Percentiles rank a stretch among this genome's conserved stretches.
phyloP scores from a whole-genome alignment of 768 basidiomycete species.

The Amanita pseudoporphyria region DNA sequence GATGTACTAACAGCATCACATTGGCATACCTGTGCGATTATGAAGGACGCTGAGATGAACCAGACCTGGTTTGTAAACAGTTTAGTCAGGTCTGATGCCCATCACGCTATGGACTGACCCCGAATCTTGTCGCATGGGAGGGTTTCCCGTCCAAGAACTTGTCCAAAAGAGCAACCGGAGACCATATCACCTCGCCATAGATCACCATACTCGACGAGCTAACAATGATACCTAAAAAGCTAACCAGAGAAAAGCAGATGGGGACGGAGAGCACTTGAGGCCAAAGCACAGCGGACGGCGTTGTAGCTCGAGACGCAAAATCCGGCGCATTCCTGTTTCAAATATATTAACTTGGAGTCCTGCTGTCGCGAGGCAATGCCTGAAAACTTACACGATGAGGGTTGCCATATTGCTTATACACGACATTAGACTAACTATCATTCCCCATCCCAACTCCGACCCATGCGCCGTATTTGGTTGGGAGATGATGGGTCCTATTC shows the following conservation, averaged over 20 bases:
- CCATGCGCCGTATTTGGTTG: constrained; percentile 58
- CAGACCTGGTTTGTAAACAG: constrained; percentile 36
- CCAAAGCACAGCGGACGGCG: constrained; percentile 45
- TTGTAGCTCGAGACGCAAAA: constrained; percentile 56
- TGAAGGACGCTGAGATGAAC: constrained; percentile 73
- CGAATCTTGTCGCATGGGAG: constrained; percentile 57
- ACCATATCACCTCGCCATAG: constrained; percentile 74
- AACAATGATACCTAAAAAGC: constrained; percentile 76
- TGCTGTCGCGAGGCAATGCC: constrained; percentile 4
- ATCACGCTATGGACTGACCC: constrained; percentile 25
- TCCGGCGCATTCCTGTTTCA: constrained; percentile 60
- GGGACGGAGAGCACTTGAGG: constrained; percentile 69
- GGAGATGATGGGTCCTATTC: constrained; percentile 65
- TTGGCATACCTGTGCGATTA: constrained; percentile 55
- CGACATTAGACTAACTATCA: constrained; percentile 63
- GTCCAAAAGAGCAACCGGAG: constrained; percentile 61
- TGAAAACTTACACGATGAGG: constrained; percentile 45
- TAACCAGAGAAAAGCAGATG: constrained; percentile 61
- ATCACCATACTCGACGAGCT: constrained; percentile 68
- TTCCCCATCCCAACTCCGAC: constrained; percentile 63
- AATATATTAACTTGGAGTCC: background rate
- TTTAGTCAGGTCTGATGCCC: background rate
- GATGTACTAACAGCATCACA: too few species aligned
- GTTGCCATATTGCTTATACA: constrained; percentile 78
- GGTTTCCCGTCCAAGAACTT: constrained; percentile 59